Conservation (phyloP, 257 asterid genomes). For the Cinchona pubescens region DNA sequence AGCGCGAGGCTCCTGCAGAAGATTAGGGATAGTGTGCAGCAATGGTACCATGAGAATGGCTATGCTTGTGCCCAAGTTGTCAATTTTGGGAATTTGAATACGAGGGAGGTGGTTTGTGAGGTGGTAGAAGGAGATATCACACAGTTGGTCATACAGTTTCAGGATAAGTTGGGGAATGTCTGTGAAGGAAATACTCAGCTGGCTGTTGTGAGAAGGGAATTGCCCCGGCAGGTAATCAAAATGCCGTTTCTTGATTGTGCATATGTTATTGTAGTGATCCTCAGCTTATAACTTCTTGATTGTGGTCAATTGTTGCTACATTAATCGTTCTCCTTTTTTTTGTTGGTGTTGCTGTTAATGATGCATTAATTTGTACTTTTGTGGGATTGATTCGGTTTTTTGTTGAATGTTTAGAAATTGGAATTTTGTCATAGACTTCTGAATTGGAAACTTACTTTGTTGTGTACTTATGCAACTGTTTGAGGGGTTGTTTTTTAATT, state of each 20-base stretch:
- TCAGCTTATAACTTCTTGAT: not conserved
- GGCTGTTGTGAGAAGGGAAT: conserved; percentile 75
- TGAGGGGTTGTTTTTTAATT: conserved; percentile 16
- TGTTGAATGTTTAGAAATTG: not conserved
- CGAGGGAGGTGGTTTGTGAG: conserved; percentile 93
- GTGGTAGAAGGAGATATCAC: conserved; percentile 99
- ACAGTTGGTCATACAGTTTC: conserved; percentile 77
- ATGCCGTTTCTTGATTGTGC: not conserved
- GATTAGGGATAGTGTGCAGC: conserved; percentile 93
- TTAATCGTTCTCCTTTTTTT: not conserved
- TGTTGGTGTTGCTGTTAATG: not conserved
- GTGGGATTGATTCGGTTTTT: not conserved
- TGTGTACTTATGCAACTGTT: not conserved
- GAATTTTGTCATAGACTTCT: not conserved
- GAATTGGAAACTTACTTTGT: not conserved
- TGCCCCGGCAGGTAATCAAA: conserved; percentile 72
- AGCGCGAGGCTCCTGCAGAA: conserved; percentile 90
- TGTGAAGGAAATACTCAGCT: conserved; percentile 89
- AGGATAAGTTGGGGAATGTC: conserved; percentile 91
- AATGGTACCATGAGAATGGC: conserved; percentile 95
- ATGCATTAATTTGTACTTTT: not conserved
- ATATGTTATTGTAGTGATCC: not conserved
- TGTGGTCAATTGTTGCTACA: not conserved
- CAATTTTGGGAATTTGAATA: conserved; percentile 91
- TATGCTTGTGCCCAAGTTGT: conserved; percentile 92